Evolutionary conservation across 495 filamentous ascomycete species (phyloP).

Genomic region (Echria macrotheca): DNA sequence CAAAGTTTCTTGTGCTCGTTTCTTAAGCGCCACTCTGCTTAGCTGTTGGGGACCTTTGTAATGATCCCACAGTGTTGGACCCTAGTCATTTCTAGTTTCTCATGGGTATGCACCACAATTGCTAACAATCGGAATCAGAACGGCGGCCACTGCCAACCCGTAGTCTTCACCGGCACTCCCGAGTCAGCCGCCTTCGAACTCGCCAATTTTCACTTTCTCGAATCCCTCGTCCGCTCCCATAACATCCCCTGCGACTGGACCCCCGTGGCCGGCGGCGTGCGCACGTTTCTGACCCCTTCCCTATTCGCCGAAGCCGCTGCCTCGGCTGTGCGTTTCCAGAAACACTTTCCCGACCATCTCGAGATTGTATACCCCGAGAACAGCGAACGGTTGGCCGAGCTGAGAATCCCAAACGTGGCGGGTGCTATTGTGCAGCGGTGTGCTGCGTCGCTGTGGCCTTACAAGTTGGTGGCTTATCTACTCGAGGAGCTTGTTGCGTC

Average conservation of each 20-base stretch:
- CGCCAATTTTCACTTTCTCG: conserved; percentile 49
- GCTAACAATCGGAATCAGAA: conserved; percentile 38
- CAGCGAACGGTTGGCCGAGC: not conserved
- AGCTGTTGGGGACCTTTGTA: too few species aligned
- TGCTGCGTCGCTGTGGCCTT: conserved; percentile 64
- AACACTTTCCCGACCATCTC: conserved; percentile 20
- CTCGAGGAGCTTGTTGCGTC: conserved; percentile 49
- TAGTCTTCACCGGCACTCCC: conserved; percentile 43
- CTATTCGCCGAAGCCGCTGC: conserved; percentile 21
- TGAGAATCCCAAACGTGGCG: conserved; percentile 34
- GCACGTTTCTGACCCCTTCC: conserved; percentile 53
- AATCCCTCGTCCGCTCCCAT: conserved; percentile 44
- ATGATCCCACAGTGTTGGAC: too few species aligned
- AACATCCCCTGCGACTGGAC: conserved; percentile 59
- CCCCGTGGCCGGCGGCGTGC: conserved; percentile 31
- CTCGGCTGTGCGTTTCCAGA: not conserved
- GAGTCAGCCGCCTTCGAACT: conserved; percentile 61
- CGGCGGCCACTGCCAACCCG: conserved; percentile 69
- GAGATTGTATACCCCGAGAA: conserved; percentile 18
- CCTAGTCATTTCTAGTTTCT: too few species aligned
- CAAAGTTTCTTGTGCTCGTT: too few species aligned
- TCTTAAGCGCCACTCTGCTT: too few species aligned
- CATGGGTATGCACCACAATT: not conserved
- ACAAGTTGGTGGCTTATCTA: conserved; percentile 66
- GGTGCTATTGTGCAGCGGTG: conserved; percentile 44